Evolutionary conservation across 371 early-diverging fungal species (phyloP).

Genomic region (Apophysomyces sp.): DNA sequence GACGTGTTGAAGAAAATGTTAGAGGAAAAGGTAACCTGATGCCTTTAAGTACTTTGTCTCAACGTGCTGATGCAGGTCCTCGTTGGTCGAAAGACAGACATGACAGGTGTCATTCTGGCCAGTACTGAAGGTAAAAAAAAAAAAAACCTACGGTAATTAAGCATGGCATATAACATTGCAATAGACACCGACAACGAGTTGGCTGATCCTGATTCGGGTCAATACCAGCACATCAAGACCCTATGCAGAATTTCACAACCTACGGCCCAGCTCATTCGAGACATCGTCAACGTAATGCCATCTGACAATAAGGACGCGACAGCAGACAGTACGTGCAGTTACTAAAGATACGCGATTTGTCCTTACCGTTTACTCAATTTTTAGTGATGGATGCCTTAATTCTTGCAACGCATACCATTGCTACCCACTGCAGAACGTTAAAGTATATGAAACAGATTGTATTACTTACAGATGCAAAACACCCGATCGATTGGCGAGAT

Average conservation of each 20-base stretch:
- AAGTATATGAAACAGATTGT: constrained; percentile 69
- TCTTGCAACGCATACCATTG: constrained; percentile 58
- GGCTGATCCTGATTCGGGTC: constrained; percentile 18
- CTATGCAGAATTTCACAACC: constrained; percentile 20
- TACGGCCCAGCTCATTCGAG: constrained; percentile 15
- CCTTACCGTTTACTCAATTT: not conserved
- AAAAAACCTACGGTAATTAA: not conserved
- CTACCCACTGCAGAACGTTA: constrained; percentile 52
- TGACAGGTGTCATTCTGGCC: constrained; percentile 32
- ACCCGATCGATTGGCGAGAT: constrained; percentile 50
- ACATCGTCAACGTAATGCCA: constrained; percentile 26
- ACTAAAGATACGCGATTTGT: not conserved
- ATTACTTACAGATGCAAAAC: constrained; percentile 61
- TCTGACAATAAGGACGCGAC: constrained; percentile 22
- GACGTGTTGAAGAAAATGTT: constrained; percentile 31
- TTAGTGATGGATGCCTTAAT: constrained; percentile 67
- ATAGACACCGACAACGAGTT: constrained; percentile 32
- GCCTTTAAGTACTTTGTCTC: constrained; percentile 35
- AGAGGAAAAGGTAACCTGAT: constrained; percentile 37
- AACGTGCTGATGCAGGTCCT: constrained; percentile 16
- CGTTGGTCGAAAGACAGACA: constrained; percentile 37
- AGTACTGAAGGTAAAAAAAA: constrained; percentile 33
- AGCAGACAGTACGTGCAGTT: constrained; percentile 37
- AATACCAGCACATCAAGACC: constrained; percentile 32
- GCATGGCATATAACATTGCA: not conserved